These are phyloP conservation scores for Cryptococcus amylolentus DNA, from an alignment of 1,284 basidiomycete genomes.

Conservation along the genomic window DNA sequence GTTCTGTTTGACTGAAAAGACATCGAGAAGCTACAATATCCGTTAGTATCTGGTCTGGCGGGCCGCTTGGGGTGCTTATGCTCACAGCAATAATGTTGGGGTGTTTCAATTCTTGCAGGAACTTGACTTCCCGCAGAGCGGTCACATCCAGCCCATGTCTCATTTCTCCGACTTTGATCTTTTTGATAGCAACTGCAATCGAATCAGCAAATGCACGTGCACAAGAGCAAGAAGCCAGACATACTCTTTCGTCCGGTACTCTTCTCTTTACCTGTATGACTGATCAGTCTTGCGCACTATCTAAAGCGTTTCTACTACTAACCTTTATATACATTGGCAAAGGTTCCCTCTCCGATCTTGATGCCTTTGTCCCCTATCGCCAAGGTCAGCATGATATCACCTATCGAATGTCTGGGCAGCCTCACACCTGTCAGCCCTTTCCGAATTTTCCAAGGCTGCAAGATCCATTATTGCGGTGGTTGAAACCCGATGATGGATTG, in stretches of 20 bases:
- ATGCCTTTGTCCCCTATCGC: slow-evolving; percentile 61
- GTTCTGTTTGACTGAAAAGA: slow-evolving; percentile 94
- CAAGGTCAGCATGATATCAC: slow-evolving; percentile 4
- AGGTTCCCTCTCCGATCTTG: slow-evolving; percentile 94
- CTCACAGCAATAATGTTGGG: slow-evolving; percentile 89
- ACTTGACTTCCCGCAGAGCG: slow-evolving; percentile 96
- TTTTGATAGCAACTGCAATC: slow-evolving; percentile 91
- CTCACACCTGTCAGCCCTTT: slow-evolving; percentile 38
- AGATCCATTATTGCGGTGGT: slow-evolving; percentile 35
- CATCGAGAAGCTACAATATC: slow-evolving; percentile 74
- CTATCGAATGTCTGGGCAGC: background rate
- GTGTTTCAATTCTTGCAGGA: slow-evolving; percentile 87
- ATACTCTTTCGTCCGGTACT: slow-evolving; percentile 38
- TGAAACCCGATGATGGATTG: background rate
- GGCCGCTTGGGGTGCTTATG: background rate
- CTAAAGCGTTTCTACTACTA: slow-evolving; percentile 17
- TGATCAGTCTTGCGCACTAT: background rate
- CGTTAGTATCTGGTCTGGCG: background rate
- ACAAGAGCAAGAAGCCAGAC: background rate
- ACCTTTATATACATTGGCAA: slow-evolving; percentile 95
- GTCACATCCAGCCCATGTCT: slow-evolving; percentile 99
- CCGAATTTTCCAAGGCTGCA: slow-evolving; percentile 38
- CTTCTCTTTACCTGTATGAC: slow-evolving; percentile 28
- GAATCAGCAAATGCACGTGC: slow-evolving; percentile 25
- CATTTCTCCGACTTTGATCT: slow-evolving; percentile 94